Percentiles rank a stretch among this genome's conserved stretches.
Conservation (phyloP, 1,139 yeast genomes). For the Pichia kudriavzevii region DNA sequence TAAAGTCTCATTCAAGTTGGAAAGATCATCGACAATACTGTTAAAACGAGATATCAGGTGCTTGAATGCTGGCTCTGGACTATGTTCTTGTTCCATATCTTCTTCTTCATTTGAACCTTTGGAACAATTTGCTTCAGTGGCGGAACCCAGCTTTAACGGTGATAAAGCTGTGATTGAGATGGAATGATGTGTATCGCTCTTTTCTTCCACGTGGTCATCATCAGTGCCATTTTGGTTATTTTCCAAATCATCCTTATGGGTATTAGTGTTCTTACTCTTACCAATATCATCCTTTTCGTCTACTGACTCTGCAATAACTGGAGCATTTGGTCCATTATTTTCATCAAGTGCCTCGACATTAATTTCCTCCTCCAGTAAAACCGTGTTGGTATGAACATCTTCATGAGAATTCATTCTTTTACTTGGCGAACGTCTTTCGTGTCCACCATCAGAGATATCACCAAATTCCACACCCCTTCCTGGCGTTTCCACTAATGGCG, state of each 20-base stretch:
- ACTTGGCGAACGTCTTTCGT: too few species aligned
- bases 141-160: background rate
- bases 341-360: too few species aligned
- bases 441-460: too few species aligned
- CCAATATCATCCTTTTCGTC: background rate
- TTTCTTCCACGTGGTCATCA: background rate
- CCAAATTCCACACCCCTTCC: background rate
- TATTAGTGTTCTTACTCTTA: too few species aligned
- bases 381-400: too few species aligned
- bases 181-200: background rate
- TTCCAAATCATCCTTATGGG: too few species aligned
- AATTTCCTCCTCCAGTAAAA: too few species aligned
- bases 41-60: constrained; percentile 2
- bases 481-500: constrained; percentile 4
- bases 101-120: background rate
- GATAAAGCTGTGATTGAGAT: background rate
- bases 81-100: background rate
- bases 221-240: too few species aligned
- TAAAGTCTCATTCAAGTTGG: background rate
- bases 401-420: too few species aligned
- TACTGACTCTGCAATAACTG: too few species aligned
- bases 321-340: too few species aligned
- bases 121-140: background rate
- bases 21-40: constrained; percentile 1
- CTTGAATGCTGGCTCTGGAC: constrained; percentile 1